Evolutionary conservation across 1,284 basidiomycete species (phyloP), one percentile per base, ranked within the genome.

Genomic region (Crucibulum cyathiforme): DNA sequence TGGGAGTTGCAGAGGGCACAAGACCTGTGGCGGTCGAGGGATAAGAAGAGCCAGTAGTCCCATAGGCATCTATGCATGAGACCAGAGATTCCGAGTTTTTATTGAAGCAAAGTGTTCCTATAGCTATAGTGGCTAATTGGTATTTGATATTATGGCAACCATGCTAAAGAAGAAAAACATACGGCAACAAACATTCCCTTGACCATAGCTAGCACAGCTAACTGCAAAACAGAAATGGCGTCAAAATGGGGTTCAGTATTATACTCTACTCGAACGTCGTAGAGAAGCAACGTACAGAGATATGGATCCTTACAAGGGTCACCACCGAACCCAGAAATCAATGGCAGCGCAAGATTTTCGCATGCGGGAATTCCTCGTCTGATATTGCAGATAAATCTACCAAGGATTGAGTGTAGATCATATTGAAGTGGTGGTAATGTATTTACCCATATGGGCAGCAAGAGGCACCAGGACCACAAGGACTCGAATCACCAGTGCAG

Each of bases 21-120:
- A 55, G 50, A 9, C 34, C 47, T 31, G 61, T 67, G 9, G 63
- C 54, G 3, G 24, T 24, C 24, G 65, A 59, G 3, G 63, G 59
- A 57, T 50, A 52, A 6, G 63, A 12, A 6, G 61, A 34, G 7
- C 48, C n/a, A 7, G 60, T 63, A 24, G 53, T 61, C 31, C 65
- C 65, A n/a, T 54, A 49, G n/a, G 62, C 62, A 54, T 66, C 47
- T 48, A 66, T 60, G 41, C 64, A 66, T 46, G 55, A 56, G 36
- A 59, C 45, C 6, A 38, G 13, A 10, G 19, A 3, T 34, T 52
- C 24, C 35, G 13, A 13, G 9, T 35, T 35, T 13, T 36, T 36
- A 35, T 52, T 52, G 35, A 52, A 36, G 19, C 50, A 52, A 13
- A 52, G 13, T 8, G 50, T 52, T 35, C 50, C 50, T 13, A 52